phyloP scores from a whole-genome alignment of 169 alveolate species.

The Plasmodium coatneyi region DNA sequence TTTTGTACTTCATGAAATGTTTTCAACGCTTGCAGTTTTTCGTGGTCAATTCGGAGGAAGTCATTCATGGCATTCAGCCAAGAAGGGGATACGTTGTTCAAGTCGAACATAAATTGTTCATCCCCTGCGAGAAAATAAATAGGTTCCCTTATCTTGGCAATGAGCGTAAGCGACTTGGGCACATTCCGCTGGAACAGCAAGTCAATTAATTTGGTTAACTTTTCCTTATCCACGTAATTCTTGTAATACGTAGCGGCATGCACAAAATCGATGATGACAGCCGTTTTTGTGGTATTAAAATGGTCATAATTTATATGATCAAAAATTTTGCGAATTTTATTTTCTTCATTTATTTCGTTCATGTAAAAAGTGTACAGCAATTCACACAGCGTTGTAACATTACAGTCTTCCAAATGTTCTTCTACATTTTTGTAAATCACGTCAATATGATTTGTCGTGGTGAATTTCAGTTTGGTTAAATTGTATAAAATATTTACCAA shows the following conservation, averaged over 20 bases:
- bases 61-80: slow-evolving; percentile 76
- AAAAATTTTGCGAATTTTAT: slow-evolving; percentile 57
- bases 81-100: slow-evolving; percentile 55
- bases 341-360: slow-evolving; percentile 76
- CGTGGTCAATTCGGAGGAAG: slow-evolving; percentile 74
- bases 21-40: slow-evolving; percentile 73
- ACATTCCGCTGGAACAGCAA: slow-evolving; percentile 46
- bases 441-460: slow-evolving; percentile 68
- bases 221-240: slow-evolving; percentile 39
- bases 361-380: slow-evolving; percentile 69
- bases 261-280: slow-evolving; percentile 67
- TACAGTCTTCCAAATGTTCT: slow-evolving; percentile 68
- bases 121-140: slow-evolving; percentile 46
- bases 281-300: slow-evolving; percentile 72
- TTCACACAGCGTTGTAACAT: slow-evolving; percentile 53
- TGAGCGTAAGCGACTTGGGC: slow-evolving; percentile 66
- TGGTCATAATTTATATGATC: slow-evolving; percentile 56
- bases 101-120: slow-evolving; percentile 16
- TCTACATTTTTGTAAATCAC: slow-evolving; percentile 73
- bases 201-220: slow-evolving; percentile 36
- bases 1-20: slow-evolving; percentile 75
- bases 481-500: slow-evolving; percentile 64
- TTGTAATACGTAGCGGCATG: slow-evolving; percentile 75
- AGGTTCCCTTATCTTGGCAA: slow-evolving; percentile 76
- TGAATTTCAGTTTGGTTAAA: slow-evolving; percentile 69